A percentile compares a stretch with the other conserved stretches of the same genome.
Evolutionary conservation across 2,329 filamentous ascomycete species (phyloP).

Genomic region (Capronia coronata): DNA sequence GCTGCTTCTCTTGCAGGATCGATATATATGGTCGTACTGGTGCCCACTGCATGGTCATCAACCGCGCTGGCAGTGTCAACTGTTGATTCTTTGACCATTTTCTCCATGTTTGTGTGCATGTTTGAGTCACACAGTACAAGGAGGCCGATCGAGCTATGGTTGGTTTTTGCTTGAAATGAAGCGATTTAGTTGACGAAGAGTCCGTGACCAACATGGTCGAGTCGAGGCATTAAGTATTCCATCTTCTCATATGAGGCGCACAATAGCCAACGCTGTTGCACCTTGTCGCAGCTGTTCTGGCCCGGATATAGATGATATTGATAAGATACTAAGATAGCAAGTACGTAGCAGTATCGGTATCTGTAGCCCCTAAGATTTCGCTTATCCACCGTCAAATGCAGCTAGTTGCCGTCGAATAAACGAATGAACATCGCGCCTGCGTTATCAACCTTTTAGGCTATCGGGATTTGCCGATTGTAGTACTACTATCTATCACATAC

Average conservation of each 20-base stretch:
- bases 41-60: conserved; percentile 8
- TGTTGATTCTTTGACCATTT: conserved; percentile 10
- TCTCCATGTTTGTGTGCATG: conserved; percentile 10
- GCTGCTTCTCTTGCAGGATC: conserved; percentile 20
- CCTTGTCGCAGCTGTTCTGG: conserved; percentile 1
- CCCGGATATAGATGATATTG: conserved; percentile 2
- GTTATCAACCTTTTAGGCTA: background rate
- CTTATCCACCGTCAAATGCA: background rate
- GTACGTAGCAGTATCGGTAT: background rate
- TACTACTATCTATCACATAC: background rate
- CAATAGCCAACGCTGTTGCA: background rate
- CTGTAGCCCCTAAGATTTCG: background rate
- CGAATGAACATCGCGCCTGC: conserved; percentile 4
- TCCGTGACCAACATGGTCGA: background rate
- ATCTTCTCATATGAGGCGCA: conserved; percentile 4
- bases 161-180: background rate
- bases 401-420: background rate
- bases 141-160: background rate
- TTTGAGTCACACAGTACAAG: background rate
- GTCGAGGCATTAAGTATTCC: conserved; percentile 7
- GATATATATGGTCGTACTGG: conserved; percentile 10
- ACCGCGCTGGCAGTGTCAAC: background rate
- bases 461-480: conserved; percentile 8
- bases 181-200: conserved; percentile 2
- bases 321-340: conserved; percentile 1